Evolutionary conservation across 148 eudicot genomes (phyloP), one percentile per base, ranked within the genome.

Genomic region (Camellia granthamiana): DNA sequence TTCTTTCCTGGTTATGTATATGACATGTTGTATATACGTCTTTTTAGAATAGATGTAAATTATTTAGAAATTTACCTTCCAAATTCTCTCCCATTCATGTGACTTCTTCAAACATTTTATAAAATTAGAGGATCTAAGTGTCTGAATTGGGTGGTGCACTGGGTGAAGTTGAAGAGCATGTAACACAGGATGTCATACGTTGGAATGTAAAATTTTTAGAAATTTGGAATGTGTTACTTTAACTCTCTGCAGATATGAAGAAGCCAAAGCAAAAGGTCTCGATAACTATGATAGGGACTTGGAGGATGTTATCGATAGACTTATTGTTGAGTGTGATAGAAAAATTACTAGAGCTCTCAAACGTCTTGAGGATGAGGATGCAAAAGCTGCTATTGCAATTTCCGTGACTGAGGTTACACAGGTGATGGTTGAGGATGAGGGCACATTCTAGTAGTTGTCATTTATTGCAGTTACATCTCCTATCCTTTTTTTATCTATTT

Each of bases 361-460:
- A 84, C 97, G 99, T 72, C 97, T 96, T 5, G 88, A 93, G 59
- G 98, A 96, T 16, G 99, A 96, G 64, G 99, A 93, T 84, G 99
- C 99, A 81, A 96, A 92, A 87, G 99, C 99, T 38, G 99, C 99
- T 75, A 93, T 92, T 80, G 99, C 98, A 12, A 93, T 96, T 41
- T 93, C 97, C 5, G 99, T 96, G 64, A 85, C 95, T 23, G 97
- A 93, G 81, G 99, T 95, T 77, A 93, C 99, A 14, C 93, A 86
- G 93, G 98, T 95, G 83, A 47, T 62, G 30, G 72, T 51, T 10
- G 38, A 49, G 80, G 9, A 15, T 52, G 72, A 61, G 76, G 52
- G 13, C 21, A 2, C 7, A 54, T 49, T 30, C 78, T 60, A 69
- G 1, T 63, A 19, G 23, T 23, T 55, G 2, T 55, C 52, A 47